Conservation (phyloP, 177 flowering plant species). For the Telopea speciosissima region DNA sequence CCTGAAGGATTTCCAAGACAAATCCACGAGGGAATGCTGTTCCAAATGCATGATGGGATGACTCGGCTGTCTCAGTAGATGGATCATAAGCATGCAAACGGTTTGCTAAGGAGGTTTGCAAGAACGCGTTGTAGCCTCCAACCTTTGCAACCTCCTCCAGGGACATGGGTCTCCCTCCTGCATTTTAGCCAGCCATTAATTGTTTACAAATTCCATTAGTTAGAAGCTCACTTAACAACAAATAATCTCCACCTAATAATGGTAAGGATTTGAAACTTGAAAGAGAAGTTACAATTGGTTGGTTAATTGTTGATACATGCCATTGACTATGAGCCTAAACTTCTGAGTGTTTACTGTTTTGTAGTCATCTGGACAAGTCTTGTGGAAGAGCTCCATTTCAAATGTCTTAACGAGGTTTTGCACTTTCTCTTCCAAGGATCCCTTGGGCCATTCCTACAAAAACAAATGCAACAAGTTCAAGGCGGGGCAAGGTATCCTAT, state of each 20-base stretch:
- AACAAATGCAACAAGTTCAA: too few species aligned
- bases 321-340: conserved; percentile 9
- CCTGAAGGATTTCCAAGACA: conserved; percentile 29
- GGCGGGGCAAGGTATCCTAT: too few species aligned
- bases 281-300: background rate
- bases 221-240: too few species aligned
- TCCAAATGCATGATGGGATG: background rate
- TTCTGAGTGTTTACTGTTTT: conserved; percentile 5
- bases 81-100: background rate
- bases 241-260: background rate
- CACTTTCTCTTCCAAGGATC: conserved; percentile 17
- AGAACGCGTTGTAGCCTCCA: background rate
- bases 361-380: background rate
- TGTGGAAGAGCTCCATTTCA: conserved; percentile 19
- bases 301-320: background rate
- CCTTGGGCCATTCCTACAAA: conserved; percentile 13
- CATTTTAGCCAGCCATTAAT: background rate
- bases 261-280: background rate
- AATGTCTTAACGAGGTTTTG: conserved; percentile 13
- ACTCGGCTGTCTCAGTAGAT: background rate
- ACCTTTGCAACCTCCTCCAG: background rate
- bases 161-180: background rate
- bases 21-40: conserved; percentile 27
- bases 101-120: conserved; percentile 5
- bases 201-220: too few species aligned